Conservation (phyloP, 2,329 filamentous ascomycete genomes). For the Aureobasidium sp. region DNA sequence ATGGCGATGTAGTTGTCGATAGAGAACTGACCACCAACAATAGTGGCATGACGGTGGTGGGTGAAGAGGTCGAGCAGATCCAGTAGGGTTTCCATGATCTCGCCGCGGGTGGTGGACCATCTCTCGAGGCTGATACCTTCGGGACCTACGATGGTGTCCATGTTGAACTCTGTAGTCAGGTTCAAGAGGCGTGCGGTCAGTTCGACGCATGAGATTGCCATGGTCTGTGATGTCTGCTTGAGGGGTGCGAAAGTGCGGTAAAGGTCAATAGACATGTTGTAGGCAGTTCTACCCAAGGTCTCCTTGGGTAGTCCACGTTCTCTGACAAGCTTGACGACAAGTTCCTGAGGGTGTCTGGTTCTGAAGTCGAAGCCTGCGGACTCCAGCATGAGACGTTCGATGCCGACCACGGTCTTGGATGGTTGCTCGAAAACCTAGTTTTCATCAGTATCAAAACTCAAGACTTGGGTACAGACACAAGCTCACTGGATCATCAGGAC, state of each 20-base stretch:
- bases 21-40: constrained; percentile 62
- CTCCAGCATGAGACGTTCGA: constrained; percentile 89
- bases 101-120: constrained; percentile 36
- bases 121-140: constrained; percentile 38
- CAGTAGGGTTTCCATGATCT: constrained; percentile 67
- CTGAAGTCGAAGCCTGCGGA: constrained; percentile 90
- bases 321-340: constrained; percentile 62
- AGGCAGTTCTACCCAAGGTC: constrained; percentile 58
- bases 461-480: constrained; percentile 20
- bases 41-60: constrained; percentile 66
- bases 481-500: constrained; percentile 69
- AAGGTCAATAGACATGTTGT: constrained; percentile 76
- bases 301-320: constrained; percentile 4
- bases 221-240: constrained; percentile 78
- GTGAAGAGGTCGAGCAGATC: constrained; percentile 91
- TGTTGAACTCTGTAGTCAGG: constrained; percentile 35
- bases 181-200: constrained; percentile 60
- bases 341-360: constrained; percentile 76
- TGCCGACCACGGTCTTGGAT: constrained; percentile 73
- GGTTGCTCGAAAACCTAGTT: constrained; percentile 68
- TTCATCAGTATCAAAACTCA: background rate
- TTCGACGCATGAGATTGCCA: constrained; percentile 75
- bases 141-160: constrained; percentile 38
- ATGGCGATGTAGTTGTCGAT: constrained; percentile 75
- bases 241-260: constrained; percentile 90